Conservation (phyloP, 139 green algal species). For the Edaphochlamys debaryana region DNA sequence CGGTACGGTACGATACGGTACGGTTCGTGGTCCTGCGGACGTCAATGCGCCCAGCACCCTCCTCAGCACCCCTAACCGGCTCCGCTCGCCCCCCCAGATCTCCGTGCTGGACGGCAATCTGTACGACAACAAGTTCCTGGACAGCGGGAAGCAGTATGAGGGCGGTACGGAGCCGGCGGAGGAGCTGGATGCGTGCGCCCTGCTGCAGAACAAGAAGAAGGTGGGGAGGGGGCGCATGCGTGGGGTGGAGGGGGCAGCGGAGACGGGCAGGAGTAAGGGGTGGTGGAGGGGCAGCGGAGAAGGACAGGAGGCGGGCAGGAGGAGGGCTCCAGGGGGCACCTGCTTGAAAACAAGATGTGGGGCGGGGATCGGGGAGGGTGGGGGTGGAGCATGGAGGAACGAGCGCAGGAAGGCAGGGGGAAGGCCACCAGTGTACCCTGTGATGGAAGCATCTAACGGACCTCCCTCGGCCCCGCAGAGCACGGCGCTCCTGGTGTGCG, state of each 20-base stretch:
- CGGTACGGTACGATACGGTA: too few relatives aligned
- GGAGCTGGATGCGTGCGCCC: slow-evolving; percentile 75
- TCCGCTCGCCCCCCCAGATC: slow-evolving; percentile 57
- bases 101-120: slow-evolving; percentile 84
- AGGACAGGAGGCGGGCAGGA: background rate
- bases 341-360: too few relatives aligned
- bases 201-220: slow-evolving; percentile 86
- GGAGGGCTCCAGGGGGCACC: too few relatives aligned
- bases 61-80: too few relatives aligned
- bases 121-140: slow-evolving; percentile 82
- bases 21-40: too few relatives aligned
- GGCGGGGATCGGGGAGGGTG: too few relatives aligned
- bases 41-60: too few relatives aligned
- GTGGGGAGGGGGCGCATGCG: background rate
- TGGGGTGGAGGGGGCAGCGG: background rate
- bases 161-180: slow-evolving; percentile 63
- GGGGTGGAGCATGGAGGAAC: too few relatives aligned
- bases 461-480: slow-evolving; percentile 41
- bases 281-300: background rate
- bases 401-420: too few relatives aligned
- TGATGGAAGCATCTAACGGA: too few relatives aligned
- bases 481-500: slow-evolving; percentile 55
- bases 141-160: slow-evolving; percentile 51
- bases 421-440: too few relatives aligned
- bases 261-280: background rate